Percentiles rank a stretch among this genome's conserved stretches.
Evolutionary conservation across 257 asterid species (phyloP).

Genomic region (Solanum rostratum): DNA sequence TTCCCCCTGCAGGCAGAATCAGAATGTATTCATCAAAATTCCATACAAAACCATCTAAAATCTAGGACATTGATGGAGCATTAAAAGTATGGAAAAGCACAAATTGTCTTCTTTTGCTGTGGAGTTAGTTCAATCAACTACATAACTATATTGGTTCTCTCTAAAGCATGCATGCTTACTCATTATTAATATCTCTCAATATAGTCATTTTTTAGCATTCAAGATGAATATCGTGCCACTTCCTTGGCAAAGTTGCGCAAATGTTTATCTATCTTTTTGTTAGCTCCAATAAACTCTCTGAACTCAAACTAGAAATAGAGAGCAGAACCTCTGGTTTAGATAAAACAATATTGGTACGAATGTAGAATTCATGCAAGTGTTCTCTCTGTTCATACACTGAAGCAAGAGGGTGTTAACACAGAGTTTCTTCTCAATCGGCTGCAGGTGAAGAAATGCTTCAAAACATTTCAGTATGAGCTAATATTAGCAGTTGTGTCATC

Average conservation of each 20-base stretch:
- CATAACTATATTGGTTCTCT: neutral
- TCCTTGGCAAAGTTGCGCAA: neutral
- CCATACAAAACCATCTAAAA: neutral
- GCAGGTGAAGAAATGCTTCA: neutral
- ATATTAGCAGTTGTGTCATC: neutral
- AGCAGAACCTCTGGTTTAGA: neutral
- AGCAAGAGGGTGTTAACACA: neutral
- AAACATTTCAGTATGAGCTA: neutral
- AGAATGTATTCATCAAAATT: neutral
- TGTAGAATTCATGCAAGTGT: neutral
- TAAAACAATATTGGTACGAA: neutral
- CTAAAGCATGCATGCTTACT: neutral
- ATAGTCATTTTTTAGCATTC: neutral
- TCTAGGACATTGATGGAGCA: neutral
- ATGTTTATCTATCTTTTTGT: neutral
- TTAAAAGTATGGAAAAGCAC: neutral
- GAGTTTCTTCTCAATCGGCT: neutral
- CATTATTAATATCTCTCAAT: neutral
- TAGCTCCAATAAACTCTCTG: neutral
- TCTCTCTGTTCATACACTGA: neutral
- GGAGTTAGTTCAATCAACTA: neutral
- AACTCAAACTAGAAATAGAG: neutral
- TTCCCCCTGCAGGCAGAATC: slow-evolving; percentile 59
- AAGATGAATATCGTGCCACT: neutral
- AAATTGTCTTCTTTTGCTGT: neutral